Conservation (phyloP, 106 monocot genomes). For the Allium fistulosum region DNA sequence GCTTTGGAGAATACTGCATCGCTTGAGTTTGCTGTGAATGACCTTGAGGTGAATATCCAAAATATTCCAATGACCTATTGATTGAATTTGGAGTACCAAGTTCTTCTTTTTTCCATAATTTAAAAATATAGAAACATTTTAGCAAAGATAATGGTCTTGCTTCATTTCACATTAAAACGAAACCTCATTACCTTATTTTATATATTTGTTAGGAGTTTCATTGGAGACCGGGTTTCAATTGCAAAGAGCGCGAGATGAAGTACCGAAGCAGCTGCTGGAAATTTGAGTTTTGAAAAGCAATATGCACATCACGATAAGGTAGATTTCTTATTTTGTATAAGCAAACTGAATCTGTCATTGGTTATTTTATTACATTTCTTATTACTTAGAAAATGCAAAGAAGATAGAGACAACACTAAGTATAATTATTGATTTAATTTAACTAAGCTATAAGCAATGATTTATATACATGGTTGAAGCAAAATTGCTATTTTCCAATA, state of each 20-base stretch:
- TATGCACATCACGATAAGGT: conserved; percentile 91
- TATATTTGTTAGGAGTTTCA: conserved; percentile 47
- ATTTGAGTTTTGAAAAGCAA: conserved; percentile 67
- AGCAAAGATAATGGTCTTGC: too few species aligned
- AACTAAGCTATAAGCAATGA: background rate
- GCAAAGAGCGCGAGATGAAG: conserved; percentile 78
- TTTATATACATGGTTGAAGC: background rate
- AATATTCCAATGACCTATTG: background rate
- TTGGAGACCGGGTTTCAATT: conserved; percentile 75
- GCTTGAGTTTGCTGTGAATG: too few species aligned
- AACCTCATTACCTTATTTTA: background rate
- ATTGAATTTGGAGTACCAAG: background rate
- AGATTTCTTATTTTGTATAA: background rate
- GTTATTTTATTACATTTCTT: background rate
- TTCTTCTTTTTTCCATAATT: too few species aligned
- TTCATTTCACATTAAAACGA: too few species aligned
- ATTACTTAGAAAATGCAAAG: background rate
- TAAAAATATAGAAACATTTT: too few species aligned
- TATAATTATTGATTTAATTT: too few species aligned
- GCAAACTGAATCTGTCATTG: too few species aligned
- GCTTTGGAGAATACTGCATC: too few species aligned
- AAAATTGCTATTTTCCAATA: too few species aligned
- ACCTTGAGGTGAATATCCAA: too few species aligned
- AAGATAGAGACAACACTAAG: too few species aligned
- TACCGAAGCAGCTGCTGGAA: conserved; percentile 79